These are phyloP conservation scores for Arxiozyma bovina DNA, from an alignment of 1,139 yeast genomes.

Conservation along the genomic window DNA sequence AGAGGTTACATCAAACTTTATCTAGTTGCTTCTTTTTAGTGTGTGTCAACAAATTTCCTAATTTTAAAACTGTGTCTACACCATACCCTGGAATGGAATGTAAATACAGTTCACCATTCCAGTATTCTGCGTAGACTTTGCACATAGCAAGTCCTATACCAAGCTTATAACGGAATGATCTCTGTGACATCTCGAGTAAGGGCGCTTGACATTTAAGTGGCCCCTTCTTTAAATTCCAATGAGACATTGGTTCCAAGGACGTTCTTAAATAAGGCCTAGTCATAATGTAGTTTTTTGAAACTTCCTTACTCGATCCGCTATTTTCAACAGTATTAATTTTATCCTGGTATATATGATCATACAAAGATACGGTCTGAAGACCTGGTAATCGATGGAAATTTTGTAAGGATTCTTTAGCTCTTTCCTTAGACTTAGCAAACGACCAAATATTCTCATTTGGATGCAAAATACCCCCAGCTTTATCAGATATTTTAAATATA, in stretches of 20 bases:
- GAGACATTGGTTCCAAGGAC: conserved; percentile 33
- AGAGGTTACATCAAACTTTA: conserved; percentile 38
- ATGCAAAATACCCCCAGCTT: conserved; percentile 64
- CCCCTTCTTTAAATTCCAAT: conserved; percentile 24
- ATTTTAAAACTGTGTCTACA: conserved; percentile 70
- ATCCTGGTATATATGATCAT: conserved; percentile 22
- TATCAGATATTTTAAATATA: conserved; percentile 72
- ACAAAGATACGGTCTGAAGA: conserved; percentile 29
- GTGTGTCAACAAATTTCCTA: conserved; percentile 69
- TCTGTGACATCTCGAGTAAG: conserved; percentile 46
- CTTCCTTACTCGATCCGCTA: background rate
- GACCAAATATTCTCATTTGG: conserved; percentile 58
- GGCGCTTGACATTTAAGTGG: conserved; percentile 34
- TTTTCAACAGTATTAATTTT: background rate
- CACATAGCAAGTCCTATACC: conserved; percentile 91
- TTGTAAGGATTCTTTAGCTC: conserved; percentile 47
- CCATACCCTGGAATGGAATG: conserved; percentile 87
- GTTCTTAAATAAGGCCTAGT: conserved; percentile 28
- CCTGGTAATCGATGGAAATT: conserved; percentile 68
- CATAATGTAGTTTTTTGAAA: background rate
- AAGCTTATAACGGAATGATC: conserved; percentile 65
- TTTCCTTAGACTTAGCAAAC: conserved; percentile 58
- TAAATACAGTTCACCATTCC: conserved; percentile 85
- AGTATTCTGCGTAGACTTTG: conserved; percentile 84
- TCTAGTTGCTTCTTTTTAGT: conserved; percentile 61